Conservation (phyloP, 164 flowering plant species). For the Amborella trichopoda region DNA sequence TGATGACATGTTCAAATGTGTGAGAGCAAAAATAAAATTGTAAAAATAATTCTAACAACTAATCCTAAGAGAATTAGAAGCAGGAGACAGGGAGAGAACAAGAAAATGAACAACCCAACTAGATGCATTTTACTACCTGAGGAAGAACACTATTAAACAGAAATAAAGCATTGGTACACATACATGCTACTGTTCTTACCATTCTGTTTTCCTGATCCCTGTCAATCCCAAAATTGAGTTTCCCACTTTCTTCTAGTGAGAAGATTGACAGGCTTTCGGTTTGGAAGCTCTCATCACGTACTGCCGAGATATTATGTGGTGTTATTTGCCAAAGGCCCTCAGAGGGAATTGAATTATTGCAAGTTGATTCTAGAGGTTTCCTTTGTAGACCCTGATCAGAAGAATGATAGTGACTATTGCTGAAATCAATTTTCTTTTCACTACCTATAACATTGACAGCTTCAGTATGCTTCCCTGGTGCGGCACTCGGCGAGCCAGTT, state of each 20-base stretch:
- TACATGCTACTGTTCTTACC: conserved; percentile 69
- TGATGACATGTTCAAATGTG: no score
- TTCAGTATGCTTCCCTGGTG: conserved; percentile 15
- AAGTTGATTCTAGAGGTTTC: conserved; percentile 6
- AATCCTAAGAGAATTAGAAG: no score
- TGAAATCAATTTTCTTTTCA: conserved; percentile 13
- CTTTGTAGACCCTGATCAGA: conserved; percentile 11
- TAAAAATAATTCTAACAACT: no score
- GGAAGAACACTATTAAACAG: no score
- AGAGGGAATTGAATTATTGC: conserved; percentile 18
- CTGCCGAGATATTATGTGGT: conserved; percentile 11
- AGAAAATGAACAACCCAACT: no score
- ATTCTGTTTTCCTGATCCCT: conserved; percentile 35
- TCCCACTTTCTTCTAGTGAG: conserved; percentile 16
- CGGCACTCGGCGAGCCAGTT: conserved; percentile 11
- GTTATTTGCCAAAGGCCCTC: conserved; percentile 14
- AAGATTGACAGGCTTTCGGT: conserved; percentile 13
- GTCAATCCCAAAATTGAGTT: conserved; percentile 16
- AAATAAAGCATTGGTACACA: no score
- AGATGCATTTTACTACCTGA: no score
- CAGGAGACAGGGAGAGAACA: no score
- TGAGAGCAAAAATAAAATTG: no score
- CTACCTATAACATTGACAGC: neutral
- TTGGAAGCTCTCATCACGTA: conserved; percentile 11
- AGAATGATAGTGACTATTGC: conserved; percentile 5